These are phyloP conservation scores for Adenanthera pavonina DNA, from an alignment of 306 rosid species.

Conservation along the genomic window DNA sequence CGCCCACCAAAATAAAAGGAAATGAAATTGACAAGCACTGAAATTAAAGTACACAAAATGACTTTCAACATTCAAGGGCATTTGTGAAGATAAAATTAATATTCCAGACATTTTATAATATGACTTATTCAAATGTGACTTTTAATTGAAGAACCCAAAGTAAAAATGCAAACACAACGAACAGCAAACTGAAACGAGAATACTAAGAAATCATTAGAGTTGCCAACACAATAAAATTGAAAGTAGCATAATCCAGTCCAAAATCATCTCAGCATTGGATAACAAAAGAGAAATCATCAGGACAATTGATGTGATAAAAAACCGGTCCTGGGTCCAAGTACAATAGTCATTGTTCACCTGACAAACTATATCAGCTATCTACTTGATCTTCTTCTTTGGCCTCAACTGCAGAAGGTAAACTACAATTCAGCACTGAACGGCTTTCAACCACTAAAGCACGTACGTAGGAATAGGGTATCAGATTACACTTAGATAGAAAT, in stretches of 20 bases:
- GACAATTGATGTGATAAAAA: slow-evolving; percentile 2
- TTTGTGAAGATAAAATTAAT: too few relatives aligned
- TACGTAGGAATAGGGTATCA: neutral
- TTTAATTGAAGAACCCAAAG: neutral
- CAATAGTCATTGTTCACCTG: neutral
- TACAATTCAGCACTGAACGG: neutral
- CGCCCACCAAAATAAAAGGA: too few relatives aligned
- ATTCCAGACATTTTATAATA: too few relatives aligned
- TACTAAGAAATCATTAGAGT: neutral
- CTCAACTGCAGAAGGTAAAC: slow-evolving; percentile 60
- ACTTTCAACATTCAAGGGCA: too few relatives aligned
- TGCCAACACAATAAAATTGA: neutral
- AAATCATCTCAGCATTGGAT: neutral
- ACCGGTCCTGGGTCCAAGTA: neutral
- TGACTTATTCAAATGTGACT: neutral
- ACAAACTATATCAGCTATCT: slow-evolving; percentile 19
- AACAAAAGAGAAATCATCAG: neutral
- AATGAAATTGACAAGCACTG: too few relatives aligned
- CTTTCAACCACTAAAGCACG: neutral
- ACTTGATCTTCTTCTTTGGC: slow-evolving; percentile 92
- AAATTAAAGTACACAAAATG: too few relatives aligned
- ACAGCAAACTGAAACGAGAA: neutral
- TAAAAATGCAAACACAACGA: neutral
- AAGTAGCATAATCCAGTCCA: slow-evolving; percentile 14
- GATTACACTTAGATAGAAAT: neutral